phyloP scores from a whole-genome alignment of 2,329 filamentous ascomycete genomes.

The Scedosporium dehoogii region DNA sequence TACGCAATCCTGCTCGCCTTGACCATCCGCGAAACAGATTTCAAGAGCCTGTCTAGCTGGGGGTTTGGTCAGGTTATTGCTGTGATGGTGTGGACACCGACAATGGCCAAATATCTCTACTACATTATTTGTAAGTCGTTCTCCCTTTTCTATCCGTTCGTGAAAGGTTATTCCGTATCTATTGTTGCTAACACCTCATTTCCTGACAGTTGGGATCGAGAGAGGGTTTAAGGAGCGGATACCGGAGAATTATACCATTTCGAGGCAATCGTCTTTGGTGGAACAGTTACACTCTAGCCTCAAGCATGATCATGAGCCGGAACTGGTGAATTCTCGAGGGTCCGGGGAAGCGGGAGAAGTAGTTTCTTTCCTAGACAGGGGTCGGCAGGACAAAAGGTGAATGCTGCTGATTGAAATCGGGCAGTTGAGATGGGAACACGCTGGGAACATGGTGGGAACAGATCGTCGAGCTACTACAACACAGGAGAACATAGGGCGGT shows the following conservation, averaged over 20 bases:
- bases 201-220: slow-evolving; percentile 1
- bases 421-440: no score
- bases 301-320: not conserved
- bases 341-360: not conserved
- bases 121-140: not conserved
- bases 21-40: not conserved
- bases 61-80: not conserved
- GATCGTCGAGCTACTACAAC: no score
- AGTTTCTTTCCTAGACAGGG: not conserved
- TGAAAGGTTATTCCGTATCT: not conserved
- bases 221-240: not conserved
- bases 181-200: not conserved
- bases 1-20: not conserved
- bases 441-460: no score
- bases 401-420: no score
- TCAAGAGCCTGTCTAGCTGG: not conserved
- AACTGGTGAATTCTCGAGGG: not conserved
- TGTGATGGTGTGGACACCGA: slow-evolving; percentile 2
- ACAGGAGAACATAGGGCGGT: no score
- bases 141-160: not conserved
- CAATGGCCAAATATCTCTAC: not conserved
- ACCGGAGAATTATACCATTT: slow-evolving; percentile 1
- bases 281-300: not conserved
- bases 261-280: not conserved
- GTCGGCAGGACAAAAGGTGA: no score